Conservation (phyloP, 331 rosid genomes). For the Spiraea crenata region DNA sequence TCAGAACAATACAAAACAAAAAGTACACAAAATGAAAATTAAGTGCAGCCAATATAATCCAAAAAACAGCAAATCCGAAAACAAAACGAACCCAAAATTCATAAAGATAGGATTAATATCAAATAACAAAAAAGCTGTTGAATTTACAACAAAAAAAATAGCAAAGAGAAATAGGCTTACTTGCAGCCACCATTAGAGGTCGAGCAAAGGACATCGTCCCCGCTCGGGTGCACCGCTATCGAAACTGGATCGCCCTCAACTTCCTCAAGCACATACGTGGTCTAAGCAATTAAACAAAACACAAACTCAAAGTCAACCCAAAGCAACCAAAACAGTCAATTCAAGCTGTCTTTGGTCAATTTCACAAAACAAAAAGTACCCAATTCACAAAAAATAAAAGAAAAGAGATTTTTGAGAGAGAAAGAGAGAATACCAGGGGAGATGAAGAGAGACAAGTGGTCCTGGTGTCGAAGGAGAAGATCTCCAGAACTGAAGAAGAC, state of each 20-base stretch:
- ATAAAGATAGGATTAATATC: background rate
- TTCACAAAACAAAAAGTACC: background rate
- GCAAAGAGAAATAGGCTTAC: constrained; percentile 38
- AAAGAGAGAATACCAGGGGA: constrained; percentile 55
- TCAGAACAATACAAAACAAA: background rate
- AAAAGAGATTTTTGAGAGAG: constrained; percentile 10
- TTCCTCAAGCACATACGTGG: constrained; percentile 67
- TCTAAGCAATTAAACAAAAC: constrained; percentile 31
- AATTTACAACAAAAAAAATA: background rate
- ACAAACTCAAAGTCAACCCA: constrained; percentile 10
- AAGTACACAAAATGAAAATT: background rate
- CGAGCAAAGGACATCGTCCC: constrained; percentile 78
- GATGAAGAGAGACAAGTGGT: constrained; percentile 59
- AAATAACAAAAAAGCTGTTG: background rate
- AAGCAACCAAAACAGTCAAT: background rate
- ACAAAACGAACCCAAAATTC: background rate
- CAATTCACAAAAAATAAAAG: background rate
- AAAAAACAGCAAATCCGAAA: background rate
- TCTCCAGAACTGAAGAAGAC: constrained; percentile 58
- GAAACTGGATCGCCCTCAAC: constrained; percentile 80
- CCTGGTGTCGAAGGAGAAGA: constrained; percentile 73
- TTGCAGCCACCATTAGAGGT: constrained; percentile 86
- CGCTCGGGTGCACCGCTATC: constrained; percentile 78
- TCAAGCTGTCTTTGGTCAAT: background rate
- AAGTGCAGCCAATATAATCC: no score